phyloP scores from a whole-genome alignment of 768 basidiomycete species.

The Auriscalpium microsporum region DNA sequence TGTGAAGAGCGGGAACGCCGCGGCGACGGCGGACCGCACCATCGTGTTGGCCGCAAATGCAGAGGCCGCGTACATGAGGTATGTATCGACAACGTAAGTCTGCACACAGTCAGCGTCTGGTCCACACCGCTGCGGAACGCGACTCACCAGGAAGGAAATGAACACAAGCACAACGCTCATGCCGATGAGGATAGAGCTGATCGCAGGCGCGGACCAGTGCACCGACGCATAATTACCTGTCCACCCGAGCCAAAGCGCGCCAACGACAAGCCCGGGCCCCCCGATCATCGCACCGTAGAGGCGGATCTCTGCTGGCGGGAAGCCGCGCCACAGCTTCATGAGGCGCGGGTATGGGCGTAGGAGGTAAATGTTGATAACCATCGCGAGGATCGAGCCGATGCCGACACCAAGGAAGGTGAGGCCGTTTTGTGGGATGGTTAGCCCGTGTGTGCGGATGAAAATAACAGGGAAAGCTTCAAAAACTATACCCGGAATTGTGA shows the following conservation, averaged over 20 bases:
- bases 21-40: not conserved
- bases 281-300: conserved; percentile 1
- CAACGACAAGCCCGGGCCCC: not conserved
- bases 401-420: conserved; percentile 5
- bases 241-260: conserved; percentile 7
- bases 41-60: conserved; percentile 6
- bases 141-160: conserved; percentile 3
- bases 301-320: conserved; percentile 4
- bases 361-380: not conserved
- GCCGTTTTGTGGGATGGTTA: not conserved
- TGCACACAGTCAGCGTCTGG: not conserved
- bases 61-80: conserved; percentile 6
- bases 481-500: not conserved
- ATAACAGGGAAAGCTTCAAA: conserved; percentile 7
- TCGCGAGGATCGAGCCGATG: not conserved
- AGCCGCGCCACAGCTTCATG: conserved; percentile 5
- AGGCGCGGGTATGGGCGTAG: not conserved
- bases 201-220: conserved; percentile 6
- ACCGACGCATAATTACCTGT: conserved; percentile 2
- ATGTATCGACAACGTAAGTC: conserved; percentile 7
- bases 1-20: conserved; percentile 7
- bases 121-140: not conserved
- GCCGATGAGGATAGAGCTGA: conserved; percentile 2
- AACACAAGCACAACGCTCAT: not conserved
- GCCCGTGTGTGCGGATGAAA: not conserved